These are phyloP conservation scores for Epithemia pelagica DNA, from an alignment of 108 stramenopile species.

Conservation along the genomic window DNA sequence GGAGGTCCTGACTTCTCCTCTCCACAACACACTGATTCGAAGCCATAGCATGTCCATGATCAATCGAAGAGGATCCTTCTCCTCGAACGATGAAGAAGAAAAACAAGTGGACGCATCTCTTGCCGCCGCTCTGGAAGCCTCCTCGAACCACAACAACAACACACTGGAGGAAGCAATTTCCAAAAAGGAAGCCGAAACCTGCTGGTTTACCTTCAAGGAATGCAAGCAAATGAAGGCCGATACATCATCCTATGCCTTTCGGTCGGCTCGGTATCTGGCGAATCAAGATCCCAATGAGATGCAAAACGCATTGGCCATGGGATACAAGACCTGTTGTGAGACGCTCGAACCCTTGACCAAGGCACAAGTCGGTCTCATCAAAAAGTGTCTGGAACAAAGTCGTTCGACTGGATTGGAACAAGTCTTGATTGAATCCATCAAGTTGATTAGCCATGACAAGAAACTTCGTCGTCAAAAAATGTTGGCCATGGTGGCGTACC, in stretches of 20 bases:
- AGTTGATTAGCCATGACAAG: not conserved
- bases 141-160: too few relatives aligned
- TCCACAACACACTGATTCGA: too few relatives aligned
- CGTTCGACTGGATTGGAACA: not conserved
- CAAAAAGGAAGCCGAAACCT: not conserved
- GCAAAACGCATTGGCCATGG: not conserved
- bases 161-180: too few relatives aligned
- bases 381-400: slow-evolving; percentile 1
- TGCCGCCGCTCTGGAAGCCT: too few relatives aligned
- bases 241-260: not conserved
- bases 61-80: too few relatives aligned
- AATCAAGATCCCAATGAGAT: not conserved
- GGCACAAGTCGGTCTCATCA: not conserved
- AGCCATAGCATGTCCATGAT: too few relatives aligned
- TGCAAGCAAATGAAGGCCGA: not conserved
- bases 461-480: not conserved
- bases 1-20: too few relatives aligned
- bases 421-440: not conserved
- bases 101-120: too few relatives aligned
- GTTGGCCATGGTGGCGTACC: not conserved
- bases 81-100: too few relatives aligned
- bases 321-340: not conserved
- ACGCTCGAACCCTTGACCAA: not conserved
- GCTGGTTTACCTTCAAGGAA: not conserved
- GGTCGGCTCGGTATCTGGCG: not conserved